A percentile compares a stretch with the other conserved stretches of the same genome.
These are phyloP conservation scores for Platanus orientalis DNA, from an alignment of 164 flowering plant genomes.

Conservation along the genomic window DNA sequence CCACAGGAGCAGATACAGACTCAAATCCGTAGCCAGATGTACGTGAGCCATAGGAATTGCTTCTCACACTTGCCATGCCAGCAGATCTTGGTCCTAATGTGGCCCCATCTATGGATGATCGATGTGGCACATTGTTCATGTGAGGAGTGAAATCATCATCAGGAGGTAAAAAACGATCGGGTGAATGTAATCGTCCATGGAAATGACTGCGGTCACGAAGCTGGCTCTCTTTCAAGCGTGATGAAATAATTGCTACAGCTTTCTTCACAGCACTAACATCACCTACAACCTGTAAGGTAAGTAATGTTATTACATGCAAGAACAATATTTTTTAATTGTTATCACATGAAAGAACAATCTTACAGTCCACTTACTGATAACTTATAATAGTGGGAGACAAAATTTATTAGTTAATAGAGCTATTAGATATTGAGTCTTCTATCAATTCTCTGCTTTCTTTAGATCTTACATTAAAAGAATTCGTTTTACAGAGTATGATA, in stretches of 20 bases:
- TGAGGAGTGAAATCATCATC: conserved; percentile 76
- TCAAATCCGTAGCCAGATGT: conserved; percentile 44
- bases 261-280: conserved; percentile 70
- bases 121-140: conserved; percentile 33
- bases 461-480: too few species aligned
- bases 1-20: conserved; percentile 35
- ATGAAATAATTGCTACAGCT: conserved; percentile 73
- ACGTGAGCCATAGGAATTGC: conserved; percentile 42
- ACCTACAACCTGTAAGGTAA: conserved; percentile 63
- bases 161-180: conserved; percentile 61
- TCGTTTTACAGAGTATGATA: too few species aligned
- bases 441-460: too few species aligned
- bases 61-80: conserved; percentile 29
- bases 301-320: background rate
- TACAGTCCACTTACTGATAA: too few species aligned
- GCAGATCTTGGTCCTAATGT: conserved; percentile 42
- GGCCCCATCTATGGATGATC: conserved; percentile 47
- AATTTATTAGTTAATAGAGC: too few species aligned
- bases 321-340: too few species aligned
- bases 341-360: too few species aligned
- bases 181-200: conserved; percentile 62
- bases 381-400: too few species aligned
- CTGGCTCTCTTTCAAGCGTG: conserved; percentile 93
- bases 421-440: too few species aligned
- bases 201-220: conserved; percentile 86